Evolutionary conservation across 1,139 yeast species (phyloP), one percentile per base, ranked within the genome.

Genomic region (Yamadazyma buinensis): DNA sequence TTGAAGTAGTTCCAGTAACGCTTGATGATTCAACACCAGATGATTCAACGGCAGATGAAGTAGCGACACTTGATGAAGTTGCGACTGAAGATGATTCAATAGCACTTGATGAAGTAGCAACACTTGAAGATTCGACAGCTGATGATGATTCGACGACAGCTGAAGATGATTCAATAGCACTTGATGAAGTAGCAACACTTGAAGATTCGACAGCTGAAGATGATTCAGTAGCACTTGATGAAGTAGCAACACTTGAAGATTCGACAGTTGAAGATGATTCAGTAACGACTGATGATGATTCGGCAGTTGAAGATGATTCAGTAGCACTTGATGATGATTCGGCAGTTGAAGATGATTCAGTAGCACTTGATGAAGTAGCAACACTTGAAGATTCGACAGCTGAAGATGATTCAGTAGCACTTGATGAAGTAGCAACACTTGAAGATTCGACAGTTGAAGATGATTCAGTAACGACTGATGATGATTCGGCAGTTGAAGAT

Each of bases 221-320:
- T n/a, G n/a, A n/a, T n/a, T n/a, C n/a, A n/a, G n/a, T n/a, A n/a
- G n/a, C n/a, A 17, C 19, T 17, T 17, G 19, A 17, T 17, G 19
- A 24, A 13, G 24, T 10, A 13, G 29, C 26, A 10, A 22, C 14
- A 30, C 18, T 24, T 7, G 32, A 28, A n/a, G 35, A 28, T 15
- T 8, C 23, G 13, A 15, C 21, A 19, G 30, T 15, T 18, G 24
- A 12, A 4, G 27, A 21, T 9, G 12, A 26, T 24, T 36, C 24
- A 13, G 32, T 5, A n/a, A 54, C 40, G 40, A 54, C 39, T 24
- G 61, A 61, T 42, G n/a, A n/a, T n/a, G n/a, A n/a, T n/a, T n/a
- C n/a, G n/a, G n/a, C n/a, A n/a, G n/a, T n/a, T 5, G 19, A 5
- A 13, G 36, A 29, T 4, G 38, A 7, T 38, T 54, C 44, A 40